Conservation (phyloP, 2,329 filamentous ascomycete genomes). For the Chalara sp. region DNA sequence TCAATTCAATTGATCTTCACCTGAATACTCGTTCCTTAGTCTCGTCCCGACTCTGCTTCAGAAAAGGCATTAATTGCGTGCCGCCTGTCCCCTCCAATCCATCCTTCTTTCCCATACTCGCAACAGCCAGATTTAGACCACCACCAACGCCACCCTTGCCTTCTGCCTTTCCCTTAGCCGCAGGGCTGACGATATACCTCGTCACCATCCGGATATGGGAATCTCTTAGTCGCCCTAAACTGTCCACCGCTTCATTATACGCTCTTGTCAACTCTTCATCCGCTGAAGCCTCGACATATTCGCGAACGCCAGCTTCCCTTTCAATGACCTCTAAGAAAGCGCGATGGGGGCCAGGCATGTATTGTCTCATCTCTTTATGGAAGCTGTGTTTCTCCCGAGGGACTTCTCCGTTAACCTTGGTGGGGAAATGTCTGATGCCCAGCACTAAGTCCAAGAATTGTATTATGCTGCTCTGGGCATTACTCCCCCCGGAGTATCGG, state of each 20-base stretch:
- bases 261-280: constrained; percentile 42
- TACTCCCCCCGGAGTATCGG: constrained; percentile 82
- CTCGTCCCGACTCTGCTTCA: constrained; percentile 85
- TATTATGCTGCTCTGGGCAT: constrained; percentile 86
- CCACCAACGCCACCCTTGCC: constrained; percentile 33
- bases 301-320: constrained; percentile 65
- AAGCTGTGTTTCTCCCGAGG: constrained; percentile 16
- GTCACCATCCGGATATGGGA: constrained; percentile 88
- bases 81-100: constrained; percentile 75
- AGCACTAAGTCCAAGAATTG: constrained; percentile 89
- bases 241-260: constrained; percentile 69
- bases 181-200: constrained; percentile 78
- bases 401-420: constrained; percentile 24
- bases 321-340: constrained; percentile 69
- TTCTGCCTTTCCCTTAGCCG: constrained; percentile 39
- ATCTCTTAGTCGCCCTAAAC: constrained; percentile 70
- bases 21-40: constrained; percentile 41
- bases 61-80: constrained; percentile 78
- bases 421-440: constrained; percentile 65
- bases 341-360: constrained; percentile 84
- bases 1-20: too few relatives aligned
- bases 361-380: constrained; percentile 62
- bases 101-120: constrained; percentile 20
- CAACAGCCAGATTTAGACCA: constrained; percentile 29
- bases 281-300: constrained; percentile 49